Conservation (phyloP, 106 monocot genomes). For the Triglochin maritima region DNA sequence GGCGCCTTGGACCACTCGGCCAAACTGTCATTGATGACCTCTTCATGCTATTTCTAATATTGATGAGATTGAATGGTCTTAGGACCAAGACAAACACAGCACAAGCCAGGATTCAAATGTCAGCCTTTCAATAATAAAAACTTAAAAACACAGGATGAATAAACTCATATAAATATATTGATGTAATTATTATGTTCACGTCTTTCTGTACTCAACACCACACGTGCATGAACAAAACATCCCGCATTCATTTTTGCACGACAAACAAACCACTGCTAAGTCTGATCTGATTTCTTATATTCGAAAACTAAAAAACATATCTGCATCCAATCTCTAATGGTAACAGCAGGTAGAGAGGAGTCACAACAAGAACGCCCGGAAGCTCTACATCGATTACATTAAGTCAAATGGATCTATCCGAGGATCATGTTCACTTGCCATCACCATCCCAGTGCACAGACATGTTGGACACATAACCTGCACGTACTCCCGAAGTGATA, state of each 20-base stretch:
- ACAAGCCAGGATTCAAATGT: background rate
- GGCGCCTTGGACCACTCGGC: slow-evolving; percentile 9
- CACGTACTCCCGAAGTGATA: background rate
- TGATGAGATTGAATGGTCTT: background rate
- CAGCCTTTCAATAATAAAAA: background rate
- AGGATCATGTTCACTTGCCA: slow-evolving; percentile 94
- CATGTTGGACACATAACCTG: slow-evolving; percentile 98
- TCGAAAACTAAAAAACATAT: too few species aligned
- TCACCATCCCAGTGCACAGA: slow-evolving; percentile 89
- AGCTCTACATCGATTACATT: background rate
- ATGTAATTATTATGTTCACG: background rate
- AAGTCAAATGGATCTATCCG: slow-evolving; percentile 77
- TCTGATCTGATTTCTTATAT: too few species aligned
- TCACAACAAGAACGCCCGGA: background rate
- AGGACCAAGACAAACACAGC: background rate
- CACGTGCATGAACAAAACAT: background rate
- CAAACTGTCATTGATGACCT: slow-evolving; percentile 6
- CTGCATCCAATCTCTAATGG: too few species aligned
- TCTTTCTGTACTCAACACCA: too few species aligned
- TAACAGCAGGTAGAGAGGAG: too few species aligned
- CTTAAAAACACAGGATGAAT: background rate
- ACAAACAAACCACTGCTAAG: background rate
- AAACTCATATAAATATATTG: background rate
- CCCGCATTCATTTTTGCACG: background rate
- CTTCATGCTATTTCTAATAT: background rate